These are phyloP conservation scores for Stemphylium vesicarium DNA, from an alignment of 2,329 filamentous ascomycete species.

Conservation along the genomic window DNA sequence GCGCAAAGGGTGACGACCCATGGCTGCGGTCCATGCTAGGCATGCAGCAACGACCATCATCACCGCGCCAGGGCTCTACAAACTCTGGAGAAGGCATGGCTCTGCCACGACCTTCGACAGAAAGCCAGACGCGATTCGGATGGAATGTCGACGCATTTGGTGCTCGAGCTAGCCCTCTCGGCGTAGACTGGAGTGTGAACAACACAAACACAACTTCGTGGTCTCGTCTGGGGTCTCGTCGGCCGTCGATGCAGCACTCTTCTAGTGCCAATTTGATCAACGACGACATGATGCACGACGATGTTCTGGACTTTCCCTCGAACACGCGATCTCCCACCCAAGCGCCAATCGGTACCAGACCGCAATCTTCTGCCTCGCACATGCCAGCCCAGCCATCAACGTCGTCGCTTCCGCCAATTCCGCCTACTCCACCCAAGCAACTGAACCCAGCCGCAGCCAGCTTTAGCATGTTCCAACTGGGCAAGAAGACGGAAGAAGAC, in stretches of 20 bases:
- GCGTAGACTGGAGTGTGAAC: slow-evolving; percentile 51
- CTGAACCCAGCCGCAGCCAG: slow-evolving; percentile 90
- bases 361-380: slow-evolving; percentile 63
- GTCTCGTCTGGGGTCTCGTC: slow-evolving; percentile 78
- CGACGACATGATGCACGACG: slow-evolving; percentile 57
- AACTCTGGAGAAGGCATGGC: slow-evolving; percentile 57
- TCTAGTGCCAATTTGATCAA: slow-evolving; percentile 69
- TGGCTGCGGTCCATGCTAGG: slow-evolving; percentile 54
- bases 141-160: slow-evolving; percentile 49
- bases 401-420: slow-evolving; percentile 34
- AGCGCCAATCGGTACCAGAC: slow-evolving; percentile 80
- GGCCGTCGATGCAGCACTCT: slow-evolving; percentile 79
- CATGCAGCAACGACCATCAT: slow-evolving; percentile 50
- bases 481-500: slow-evolving; percentile 43
- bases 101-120: slow-evolving; percentile 48
- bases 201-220: slow-evolving; percentile 59
- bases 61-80: slow-evolving; percentile 71
- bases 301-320: slow-evolving; percentile 57
- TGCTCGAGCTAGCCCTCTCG: slow-evolving; percentile 50
- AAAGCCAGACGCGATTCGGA: slow-evolving; percentile 48
- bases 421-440: slow-evolving; percentile 58
- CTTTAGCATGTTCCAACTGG: slow-evolving; percentile 64
- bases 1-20: slow-evolving; percentile 57
- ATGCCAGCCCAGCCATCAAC: slow-evolving; percentile 22
- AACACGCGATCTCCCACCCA: slow-evolving; percentile 61